Base-by-base conservation (phyloP, 2,329 filamentous ascomycete genomes). In the Epichloe bromicola region DNA sequence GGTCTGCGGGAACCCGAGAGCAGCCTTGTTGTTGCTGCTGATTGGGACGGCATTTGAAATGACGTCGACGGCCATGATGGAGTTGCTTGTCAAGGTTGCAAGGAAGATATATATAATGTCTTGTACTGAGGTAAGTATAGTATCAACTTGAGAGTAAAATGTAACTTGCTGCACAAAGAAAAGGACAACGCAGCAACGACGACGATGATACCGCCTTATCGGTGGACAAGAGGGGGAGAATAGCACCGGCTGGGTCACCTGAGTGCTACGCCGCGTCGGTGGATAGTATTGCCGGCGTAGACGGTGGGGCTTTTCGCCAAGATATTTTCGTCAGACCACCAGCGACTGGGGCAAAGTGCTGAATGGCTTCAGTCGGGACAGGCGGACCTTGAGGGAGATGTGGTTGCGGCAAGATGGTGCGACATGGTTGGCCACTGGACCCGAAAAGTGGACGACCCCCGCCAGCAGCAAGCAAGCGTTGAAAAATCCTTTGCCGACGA, bases 31-130 rank as follows among this genome's bases (percentile, higher is more conserved):
- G 40, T 57, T 46, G 38, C 46, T 54, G 47, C 46, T 54, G 41
- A 59, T 53, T 43, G 57, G 52, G 14, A 56, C 43, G 37, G 57
- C 51, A 51, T 57, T 63, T 38, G 65, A 61, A 50, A 62, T 53
- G 51, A 67, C 59, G 36, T 64, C 60, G 58, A 68, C 56, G 53
- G 65, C 62, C 68, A 70, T 70, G 59, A 39, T 61, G 57, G 57
- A 50, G 50, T 43, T 56, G 46, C 52, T 53, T 15, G 41, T 37
- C 19, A 12, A 10, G 38, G 42, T 33, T 49, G 33, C 30, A n/a
- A 42, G 20, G 37, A 10, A 37, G 36, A 39, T n/a, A 39, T 30
- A 12, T 43, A 14, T 5, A 19, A 41, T 44, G 19, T 46, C 23
- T 40, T 34, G 34, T 8, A n/a, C 1, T 42, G 10, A n/a, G 46